Evolutionary conservation across 2,329 filamentous ascomycete species (phyloP), one percentile per base, ranked within the genome.

Genomic region (Podosphaera xanthii): DNA sequence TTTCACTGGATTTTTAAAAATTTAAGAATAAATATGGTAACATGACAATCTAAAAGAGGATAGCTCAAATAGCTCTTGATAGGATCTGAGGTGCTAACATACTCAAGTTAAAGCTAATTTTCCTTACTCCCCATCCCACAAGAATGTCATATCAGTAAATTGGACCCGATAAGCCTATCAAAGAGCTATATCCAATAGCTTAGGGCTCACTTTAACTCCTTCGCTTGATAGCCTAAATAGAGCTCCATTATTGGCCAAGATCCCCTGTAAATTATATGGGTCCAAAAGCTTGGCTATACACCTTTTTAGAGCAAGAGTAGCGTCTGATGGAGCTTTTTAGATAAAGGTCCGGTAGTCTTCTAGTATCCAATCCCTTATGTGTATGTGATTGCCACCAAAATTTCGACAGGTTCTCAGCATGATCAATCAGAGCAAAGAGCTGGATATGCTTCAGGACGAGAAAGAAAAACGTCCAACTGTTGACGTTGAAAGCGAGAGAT

Each of bases 401-500:
- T 12, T 44, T 44, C n/a, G 40, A 44, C 40, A 44, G n/a, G 40
- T 44, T 12, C 40, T 44, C 40, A 40, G 5, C 36, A 3, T 14
- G 3, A 12, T 44, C 40, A 44, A 44, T 14, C 3, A 44, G 3
- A 44, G 40, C 40, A 12, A 44, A 44, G 10, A 44, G 40, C 40
- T 44, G 40, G 40, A 44, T 44, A 44, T 44, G 40, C n/a, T 14
- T 44, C 40, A 12, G 3, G 36, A 57, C 46, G 34, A 14, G 53
- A 55, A n/a, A 40, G 53, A 36, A n/a, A 55, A 55, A 5, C n/a
- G 33, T n/a, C n/a, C 34, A 36, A 55, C n/a, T 36, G 33, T 55
- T 55, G 34, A 55, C n/a, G 53, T 30, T 57, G 58, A 33, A 8
- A 63, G 60, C 59, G 60, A 61, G 10, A 35, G 42, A 52, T 68